Evolutionary conservation across 73 alveolate species (phyloP).

Genomic region (Blepharisma japonicum): DNA sequence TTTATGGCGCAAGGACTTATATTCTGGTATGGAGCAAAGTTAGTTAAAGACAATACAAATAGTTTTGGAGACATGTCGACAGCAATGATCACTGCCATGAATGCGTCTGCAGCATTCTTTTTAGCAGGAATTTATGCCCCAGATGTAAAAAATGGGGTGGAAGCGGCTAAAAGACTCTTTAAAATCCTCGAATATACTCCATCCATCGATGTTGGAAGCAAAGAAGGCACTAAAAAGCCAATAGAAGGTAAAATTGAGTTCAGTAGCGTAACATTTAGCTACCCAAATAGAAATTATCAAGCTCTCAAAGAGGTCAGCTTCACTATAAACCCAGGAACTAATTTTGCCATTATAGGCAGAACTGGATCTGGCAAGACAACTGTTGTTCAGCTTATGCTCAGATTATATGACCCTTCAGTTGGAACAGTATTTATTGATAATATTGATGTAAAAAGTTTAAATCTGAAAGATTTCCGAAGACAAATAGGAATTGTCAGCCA

Average conservation of each 20-base stretch:
- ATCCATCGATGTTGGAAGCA: not conserved
- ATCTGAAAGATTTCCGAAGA: constrained; percentile 59
- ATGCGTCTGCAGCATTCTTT: not conserved
- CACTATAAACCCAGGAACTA: constrained; percentile 61
- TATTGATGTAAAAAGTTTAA: constrained; percentile 52
- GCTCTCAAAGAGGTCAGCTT: constrained; percentile 59
- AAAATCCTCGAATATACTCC: constrained; percentile 41
- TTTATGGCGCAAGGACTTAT: constrained; percentile 42
- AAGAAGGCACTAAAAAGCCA: constrained; percentile 21
- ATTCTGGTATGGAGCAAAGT: constrained; percentile 58
- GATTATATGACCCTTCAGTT: constrained; percentile 79
- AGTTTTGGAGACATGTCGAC: constrained; percentile 19
- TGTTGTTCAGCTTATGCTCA: constrained; percentile 59
- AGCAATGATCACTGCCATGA: constrained; percentile 22
- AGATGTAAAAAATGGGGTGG: constrained; percentile 41
- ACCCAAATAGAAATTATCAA: constrained; percentile 67
- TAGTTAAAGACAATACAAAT: constrained; percentile 32
- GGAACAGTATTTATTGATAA: constrained; percentile 77
- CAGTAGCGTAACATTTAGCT: constrained; percentile 71
- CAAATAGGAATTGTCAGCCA: constrained; percentile 85
- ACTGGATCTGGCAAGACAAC: constrained; percentile 93
- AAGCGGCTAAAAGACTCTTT: constrained; percentile 49
- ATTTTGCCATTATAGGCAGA: constrained; percentile 79
- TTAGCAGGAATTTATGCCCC: constrained; percentile 28
- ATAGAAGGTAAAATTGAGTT: constrained; percentile 77